Conservation (phyloP, 2,329 filamentous ascomycete species). For the Atkinsonella hypoxylon region DNA sequence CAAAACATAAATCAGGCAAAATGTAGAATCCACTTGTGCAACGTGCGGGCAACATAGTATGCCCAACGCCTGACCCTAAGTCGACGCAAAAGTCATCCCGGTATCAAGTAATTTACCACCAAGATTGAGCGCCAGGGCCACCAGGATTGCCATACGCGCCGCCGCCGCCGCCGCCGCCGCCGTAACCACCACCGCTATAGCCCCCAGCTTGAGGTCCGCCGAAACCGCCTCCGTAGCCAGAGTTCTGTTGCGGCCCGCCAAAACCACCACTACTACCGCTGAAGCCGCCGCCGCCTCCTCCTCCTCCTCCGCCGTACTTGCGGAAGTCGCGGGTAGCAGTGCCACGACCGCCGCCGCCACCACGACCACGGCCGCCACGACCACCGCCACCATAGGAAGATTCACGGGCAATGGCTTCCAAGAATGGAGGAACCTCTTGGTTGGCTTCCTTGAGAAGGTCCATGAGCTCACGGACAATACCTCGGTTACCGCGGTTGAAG, state of each 20-base stretch:
- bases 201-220: constrained; percentile 25
- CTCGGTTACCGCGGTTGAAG: constrained; percentile 99
- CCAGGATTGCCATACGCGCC: constrained; percentile 54
- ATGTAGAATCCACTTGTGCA: constrained; percentile 8
- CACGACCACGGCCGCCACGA: constrained; percentile 39
- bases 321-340: constrained; percentile 79
- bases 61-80: not conserved
- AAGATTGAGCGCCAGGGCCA: constrained; percentile 52
- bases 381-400: constrained; percentile 69
- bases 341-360: constrained; percentile 56
- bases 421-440: constrained; percentile 86
- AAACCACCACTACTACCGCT: constrained; percentile 28
- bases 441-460: constrained; percentile 99
- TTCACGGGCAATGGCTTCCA: constrained; percentile 95
- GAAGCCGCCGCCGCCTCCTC: constrained; percentile 27
- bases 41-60: constrained; percentile 1
- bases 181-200: constrained; percentile 26
- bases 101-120: constrained; percentile 38
- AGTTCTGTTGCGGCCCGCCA: constrained; percentile 16
- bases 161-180: constrained; percentile 32
- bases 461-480: constrained; percentile 89
- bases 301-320: constrained; percentile 54
- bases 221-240: constrained; percentile 27
- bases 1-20: constrained; percentile 8
- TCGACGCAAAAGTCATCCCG: constrained; percentile 3